Conservation (phyloP, 345 rosid genomes). For the Moringa oleifera region DNA sequence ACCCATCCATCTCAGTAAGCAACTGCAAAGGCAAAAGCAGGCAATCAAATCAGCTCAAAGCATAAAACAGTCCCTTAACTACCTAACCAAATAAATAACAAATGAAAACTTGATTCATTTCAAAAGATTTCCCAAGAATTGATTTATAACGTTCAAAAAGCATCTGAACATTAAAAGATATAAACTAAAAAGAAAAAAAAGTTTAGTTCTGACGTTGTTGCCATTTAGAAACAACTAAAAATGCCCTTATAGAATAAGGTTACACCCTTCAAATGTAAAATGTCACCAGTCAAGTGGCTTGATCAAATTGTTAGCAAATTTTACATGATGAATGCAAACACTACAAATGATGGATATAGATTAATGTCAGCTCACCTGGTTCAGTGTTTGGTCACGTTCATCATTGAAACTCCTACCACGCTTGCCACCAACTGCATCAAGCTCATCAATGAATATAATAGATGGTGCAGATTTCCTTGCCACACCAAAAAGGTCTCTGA, state of each 20-base stretch:
- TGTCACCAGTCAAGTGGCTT: neutral
- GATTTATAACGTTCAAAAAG: neutral
- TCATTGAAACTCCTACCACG: constrained; percentile 98
- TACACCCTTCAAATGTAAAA: neutral
- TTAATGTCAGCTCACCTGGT: constrained; percentile 52
- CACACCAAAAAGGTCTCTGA: constrained; percentile 76
- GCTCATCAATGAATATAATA: constrained; percentile 92
- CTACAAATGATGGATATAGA: neutral
- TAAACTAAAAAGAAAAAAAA: no score
- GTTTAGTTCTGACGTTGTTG: no score
- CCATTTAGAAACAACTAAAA: no score
- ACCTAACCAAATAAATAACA: neutral
- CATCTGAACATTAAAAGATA: neutral
- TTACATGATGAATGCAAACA: neutral
- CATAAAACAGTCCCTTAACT: neutral
- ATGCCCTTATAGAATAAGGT: no score
- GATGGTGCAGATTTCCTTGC: constrained; percentile 88
- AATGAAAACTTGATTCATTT: neutral
- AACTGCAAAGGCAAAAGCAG: constrained; percentile 44
- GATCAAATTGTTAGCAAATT: constrained; percentile 1
- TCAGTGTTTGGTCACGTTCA: constrained; percentile 92
- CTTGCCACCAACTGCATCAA: constrained; percentile 96
- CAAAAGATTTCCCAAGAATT: neutral
- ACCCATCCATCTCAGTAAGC: constrained; percentile 98
- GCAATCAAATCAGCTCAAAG: constrained; percentile 1